Percentiles rank a stretch among this genome's conserved stretches.
phyloP scores from a whole-genome alignment of 202 grass and related monocot genomes.

The Zoysia matrella region DNA sequence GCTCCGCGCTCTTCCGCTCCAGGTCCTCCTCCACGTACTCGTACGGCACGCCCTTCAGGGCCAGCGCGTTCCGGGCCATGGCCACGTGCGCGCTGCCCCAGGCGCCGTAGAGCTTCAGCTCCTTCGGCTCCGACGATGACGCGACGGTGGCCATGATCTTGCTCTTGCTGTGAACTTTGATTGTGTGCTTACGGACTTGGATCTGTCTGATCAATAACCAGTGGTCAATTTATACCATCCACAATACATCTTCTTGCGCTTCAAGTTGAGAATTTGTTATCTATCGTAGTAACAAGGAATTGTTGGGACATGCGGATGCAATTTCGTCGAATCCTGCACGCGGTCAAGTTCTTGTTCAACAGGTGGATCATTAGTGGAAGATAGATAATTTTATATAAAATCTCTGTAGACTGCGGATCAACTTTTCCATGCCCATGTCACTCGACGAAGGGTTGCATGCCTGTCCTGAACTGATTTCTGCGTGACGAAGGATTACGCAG shows the following conservation, averaged over 20 bases:
- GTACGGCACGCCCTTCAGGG: slow-evolving; percentile 48
- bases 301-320: background rate
- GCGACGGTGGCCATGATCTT: slow-evolving; percentile 3
- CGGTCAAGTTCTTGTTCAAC: background rate
- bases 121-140: slow-evolving; percentile 20
- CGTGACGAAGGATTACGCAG: too few species aligned
- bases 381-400: background rate
- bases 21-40: slow-evolving; percentile 67
- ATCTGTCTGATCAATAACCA: background rate
- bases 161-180: background rate
- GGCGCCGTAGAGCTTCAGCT: slow-evolving; percentile 56
- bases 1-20: slow-evolving; percentile 50
- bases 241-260: slow-evolving; percentile 8
- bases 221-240: background rate
- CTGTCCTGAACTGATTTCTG: background rate
- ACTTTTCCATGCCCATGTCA: background rate
- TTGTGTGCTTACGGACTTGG: background rate
- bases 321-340: background rate
- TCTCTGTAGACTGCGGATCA: background rate
- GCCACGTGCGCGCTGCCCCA: slow-evolving; percentile 21
- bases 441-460: background rate
- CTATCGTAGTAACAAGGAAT: background rate
- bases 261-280: slow-evolving; percentile 1
- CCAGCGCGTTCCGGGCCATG: slow-evolving; percentile 53
- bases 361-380: background rate